Evolutionary conservation across 768 basidiomycete genomes (phyloP).

Genomic region (Tephrocybe sp.): DNA sequence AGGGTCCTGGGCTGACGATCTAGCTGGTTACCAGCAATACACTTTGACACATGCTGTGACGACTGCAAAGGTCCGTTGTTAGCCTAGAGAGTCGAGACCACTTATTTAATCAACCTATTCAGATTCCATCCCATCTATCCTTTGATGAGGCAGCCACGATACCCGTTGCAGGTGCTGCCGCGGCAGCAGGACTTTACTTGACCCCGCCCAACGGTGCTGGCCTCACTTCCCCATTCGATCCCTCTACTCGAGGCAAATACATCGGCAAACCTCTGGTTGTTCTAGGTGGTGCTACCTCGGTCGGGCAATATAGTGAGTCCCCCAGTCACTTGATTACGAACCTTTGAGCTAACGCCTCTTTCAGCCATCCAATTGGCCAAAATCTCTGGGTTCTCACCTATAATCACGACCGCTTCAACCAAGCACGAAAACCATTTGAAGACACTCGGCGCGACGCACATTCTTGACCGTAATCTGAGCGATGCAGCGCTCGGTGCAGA

Average conservation of each 20-base stretch:
- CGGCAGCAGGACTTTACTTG: slow-evolving; percentile 30
- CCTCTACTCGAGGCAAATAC: slow-evolving; percentile 27
- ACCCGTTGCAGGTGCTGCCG: slow-evolving; percentile 27
- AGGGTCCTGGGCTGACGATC: slow-evolving; percentile 4
- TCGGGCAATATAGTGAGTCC: not conserved
- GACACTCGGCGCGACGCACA: slow-evolving; percentile 15
- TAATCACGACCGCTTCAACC: slow-evolving; percentile 23
- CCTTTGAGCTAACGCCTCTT: not conserved
- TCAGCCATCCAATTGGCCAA: slow-evolving; percentile 31
- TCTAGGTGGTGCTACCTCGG: slow-evolving; percentile 29
- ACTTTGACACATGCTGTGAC: slow-evolving; percentile 17
- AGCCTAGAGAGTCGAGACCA: slow-evolving; percentile 20
- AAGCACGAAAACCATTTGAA: slow-evolving; percentile 7
- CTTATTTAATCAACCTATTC: slow-evolving; percentile 25
- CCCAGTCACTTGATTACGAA: not conserved
- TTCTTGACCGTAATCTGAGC: slow-evolving; percentile 26
- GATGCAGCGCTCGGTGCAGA: slow-evolving; percentile 1
- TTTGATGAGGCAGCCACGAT: slow-evolving; percentile 38
- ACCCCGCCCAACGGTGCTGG: slow-evolving; percentile 24
- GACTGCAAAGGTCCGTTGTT: slow-evolving; percentile 12
- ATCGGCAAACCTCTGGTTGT: slow-evolving; percentile 31
- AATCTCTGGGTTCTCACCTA: slow-evolving; percentile 38
- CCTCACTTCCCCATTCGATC: slow-evolving; percentile 29
- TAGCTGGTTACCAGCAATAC: slow-evolving; percentile 26
- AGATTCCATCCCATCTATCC: slow-evolving; percentile 30